These are phyloP conservation scores for Cyberlindnera subsufficiens DNA, from an alignment of 805 yeast species.

Conservation along the genomic window DNA sequence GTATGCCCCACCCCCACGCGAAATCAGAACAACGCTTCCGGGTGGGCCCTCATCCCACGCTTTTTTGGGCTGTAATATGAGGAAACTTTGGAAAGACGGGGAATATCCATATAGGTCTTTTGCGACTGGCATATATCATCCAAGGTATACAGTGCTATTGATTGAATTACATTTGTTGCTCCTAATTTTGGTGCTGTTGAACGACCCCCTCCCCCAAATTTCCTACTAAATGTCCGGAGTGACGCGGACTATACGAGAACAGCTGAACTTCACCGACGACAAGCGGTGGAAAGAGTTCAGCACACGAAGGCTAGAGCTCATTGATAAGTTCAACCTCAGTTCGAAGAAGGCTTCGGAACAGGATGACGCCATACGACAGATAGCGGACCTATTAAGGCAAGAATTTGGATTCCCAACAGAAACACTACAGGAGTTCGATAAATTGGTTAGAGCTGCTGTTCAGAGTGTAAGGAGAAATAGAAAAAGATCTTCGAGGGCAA, in stretches of 20 bases:
- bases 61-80: too few species aligned
- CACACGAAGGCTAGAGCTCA: conserved; percentile 83
- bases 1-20: too few species aligned
- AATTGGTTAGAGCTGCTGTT: conserved; percentile 85
- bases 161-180: too few species aligned
- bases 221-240: conserved; percentile 26
- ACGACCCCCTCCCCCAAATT: neutral
- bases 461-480: conserved; percentile 90
- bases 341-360: conserved; percentile 88
- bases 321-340: conserved; percentile 59
- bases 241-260: conserved; percentile 36
- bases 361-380: conserved; percentile 70
- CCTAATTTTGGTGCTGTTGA: too few species aligned
- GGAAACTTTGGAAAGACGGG: too few species aligned
- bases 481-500: conserved; percentile 43
- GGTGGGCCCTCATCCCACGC: too few species aligned
- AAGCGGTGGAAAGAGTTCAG: conserved; percentile 84
- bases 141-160: too few species aligned
- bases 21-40: too few species aligned
- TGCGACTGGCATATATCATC: too few species aligned
- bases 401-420: conserved; percentile 70
- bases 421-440: conserved; percentile 71
- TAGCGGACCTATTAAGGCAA: conserved; percentile 67
- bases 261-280: conserved; percentile 75
- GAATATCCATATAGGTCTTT: too few species aligned